phyloP scores from a whole-genome alignment of 495 filamentous ascomycete species.

The Pseudoneurospora amorphoporcata region DNA sequence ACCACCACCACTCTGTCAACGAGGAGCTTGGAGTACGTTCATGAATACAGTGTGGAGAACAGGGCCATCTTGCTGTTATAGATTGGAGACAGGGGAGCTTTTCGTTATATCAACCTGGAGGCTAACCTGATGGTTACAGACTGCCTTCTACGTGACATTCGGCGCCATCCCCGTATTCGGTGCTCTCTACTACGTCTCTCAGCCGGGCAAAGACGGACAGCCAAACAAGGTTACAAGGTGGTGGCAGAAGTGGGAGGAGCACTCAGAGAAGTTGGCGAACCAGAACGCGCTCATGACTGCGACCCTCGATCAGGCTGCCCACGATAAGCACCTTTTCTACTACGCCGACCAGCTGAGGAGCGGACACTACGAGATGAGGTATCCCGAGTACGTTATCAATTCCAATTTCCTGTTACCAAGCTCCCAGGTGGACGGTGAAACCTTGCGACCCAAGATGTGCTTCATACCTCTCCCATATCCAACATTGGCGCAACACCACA shows the following conservation, averaged over 20 bases:
- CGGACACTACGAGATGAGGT: conserved; percentile 31
- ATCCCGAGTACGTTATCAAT: conserved; percentile 34
- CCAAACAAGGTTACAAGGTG: conserved; percentile 21
- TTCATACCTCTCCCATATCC: neutral
- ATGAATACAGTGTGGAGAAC: neutral
- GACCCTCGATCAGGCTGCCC: conserved; percentile 35
- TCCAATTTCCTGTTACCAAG: neutral
- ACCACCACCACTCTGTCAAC: conserved; percentile 26
- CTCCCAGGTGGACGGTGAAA: neutral
- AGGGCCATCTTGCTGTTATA: neutral
- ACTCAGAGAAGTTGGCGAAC: neutral
- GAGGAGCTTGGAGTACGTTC: conserved; percentile 36
- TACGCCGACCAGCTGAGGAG: conserved; percentile 15
- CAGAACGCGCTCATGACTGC: conserved; percentile 32
- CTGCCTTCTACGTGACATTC: conserved; percentile 29
- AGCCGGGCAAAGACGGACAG: conserved; percentile 34
- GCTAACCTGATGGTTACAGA: conserved; percentile 17
- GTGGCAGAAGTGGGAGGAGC: conserved; percentile 25
- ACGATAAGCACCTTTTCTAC: conserved; percentile 36
- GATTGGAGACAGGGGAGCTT: neutral
- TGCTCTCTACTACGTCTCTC: conserved; percentile 31
- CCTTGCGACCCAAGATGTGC: neutral
- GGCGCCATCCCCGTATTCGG: conserved; percentile 22
- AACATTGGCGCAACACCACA: neutral
- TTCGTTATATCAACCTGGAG: neutral